These are phyloP conservation scores for Oligophagozyma castellii DNA, from an alignment of 1,139 yeast species.

Conservation along the genomic window DNA sequence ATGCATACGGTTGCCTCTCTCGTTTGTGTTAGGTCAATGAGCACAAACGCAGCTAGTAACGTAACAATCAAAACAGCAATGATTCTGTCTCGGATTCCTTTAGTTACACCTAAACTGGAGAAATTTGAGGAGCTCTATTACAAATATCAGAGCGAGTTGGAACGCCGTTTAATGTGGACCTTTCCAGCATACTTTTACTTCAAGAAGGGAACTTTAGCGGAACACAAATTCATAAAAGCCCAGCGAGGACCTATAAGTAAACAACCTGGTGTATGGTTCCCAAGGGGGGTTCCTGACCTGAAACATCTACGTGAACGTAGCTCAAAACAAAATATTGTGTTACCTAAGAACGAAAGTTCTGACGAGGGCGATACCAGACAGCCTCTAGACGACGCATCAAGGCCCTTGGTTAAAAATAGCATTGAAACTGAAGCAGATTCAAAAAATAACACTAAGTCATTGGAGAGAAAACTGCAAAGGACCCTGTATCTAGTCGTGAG, in stretches of 20 bases:
- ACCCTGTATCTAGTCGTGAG: constrained; percentile 63
- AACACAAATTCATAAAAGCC: constrained; percentile 62
- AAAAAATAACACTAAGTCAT: constrained; percentile 42
- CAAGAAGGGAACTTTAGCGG: constrained; percentile 80
- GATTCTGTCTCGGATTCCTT: constrained; percentile 67
- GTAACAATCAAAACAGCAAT: constrained; percentile 32
- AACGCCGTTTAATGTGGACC: constrained; percentile 92
- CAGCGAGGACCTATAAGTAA: constrained; percentile 64
- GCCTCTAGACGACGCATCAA: constrained; percentile 51
- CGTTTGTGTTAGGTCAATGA: too few species aligned
- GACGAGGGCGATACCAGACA: constrained; percentile 25
- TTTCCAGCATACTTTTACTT: constrained; percentile 90
- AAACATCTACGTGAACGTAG: constrained; percentile 84
- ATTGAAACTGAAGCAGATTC: constrained; percentile 70
- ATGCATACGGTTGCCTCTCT: too few species aligned
- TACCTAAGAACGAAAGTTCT: constrained; percentile 38
- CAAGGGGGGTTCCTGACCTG: constrained; percentile 75
- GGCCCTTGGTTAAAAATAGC: constrained; percentile 59
- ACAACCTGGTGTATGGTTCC: constrained; percentile 64
- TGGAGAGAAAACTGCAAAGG: constrained; percentile 68
- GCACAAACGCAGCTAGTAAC: constrained; percentile 6
- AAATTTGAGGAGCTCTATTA: constrained; percentile 66
- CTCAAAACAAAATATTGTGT: constrained; percentile 54
- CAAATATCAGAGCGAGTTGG: constrained; percentile 72
- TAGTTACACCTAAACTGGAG: constrained; percentile 64